phyloP scores from a whole-genome alignment of 2,329 filamentous ascomycete species.

The Botrytis hyacinthi region DNA sequence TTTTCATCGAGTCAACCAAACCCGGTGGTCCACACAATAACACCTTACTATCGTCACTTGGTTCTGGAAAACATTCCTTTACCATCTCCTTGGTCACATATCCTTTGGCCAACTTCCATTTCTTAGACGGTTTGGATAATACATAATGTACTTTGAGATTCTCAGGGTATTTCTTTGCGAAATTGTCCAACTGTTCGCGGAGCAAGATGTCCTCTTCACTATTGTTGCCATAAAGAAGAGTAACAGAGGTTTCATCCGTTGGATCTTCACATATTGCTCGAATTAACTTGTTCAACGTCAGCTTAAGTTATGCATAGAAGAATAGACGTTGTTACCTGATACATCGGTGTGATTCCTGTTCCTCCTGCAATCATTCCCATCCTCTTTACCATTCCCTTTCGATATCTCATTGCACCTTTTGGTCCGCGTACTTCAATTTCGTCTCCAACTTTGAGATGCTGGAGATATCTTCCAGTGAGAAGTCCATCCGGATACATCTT shows the following conservation, averaged over 20 bases:
- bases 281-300: slow-evolving; percentile 47
- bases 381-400: slow-evolving; percentile 42
- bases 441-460: slow-evolving; percentile 48
- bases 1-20: slow-evolving; percentile 58
- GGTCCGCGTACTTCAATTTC: slow-evolving; percentile 53
- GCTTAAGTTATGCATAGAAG: neutral
- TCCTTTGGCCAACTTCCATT: slow-evolving; percentile 50
- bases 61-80: slow-evolving; percentile 47
- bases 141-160: slow-evolving; percentile 58
- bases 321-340: slow-evolving; percentile 37
- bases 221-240: slow-evolving; percentile 58
- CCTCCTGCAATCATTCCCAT: slow-evolving; percentile 57
- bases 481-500: slow-evolving; percentile 51
- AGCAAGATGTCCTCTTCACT: slow-evolving; percentile 60
- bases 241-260: slow-evolving; percentile 55
- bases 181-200: slow-evolving; percentile 53
- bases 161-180: slow-evolving; percentile 49
- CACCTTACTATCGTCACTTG: slow-evolving; percentile 49
- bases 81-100: slow-evolving; percentile 53
- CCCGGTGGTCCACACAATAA: slow-evolving; percentile 61
- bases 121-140: slow-evolving; percentile 47
- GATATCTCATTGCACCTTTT: slow-evolving; percentile 56
- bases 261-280: slow-evolving; percentile 61
- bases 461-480: slow-evolving; percentile 51
- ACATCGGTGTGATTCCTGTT: slow-evolving; percentile 56